Evolutionary conservation across 163 green algal genomes (phyloP).

Genomic region (Prototheca stagnorum): DNA sequence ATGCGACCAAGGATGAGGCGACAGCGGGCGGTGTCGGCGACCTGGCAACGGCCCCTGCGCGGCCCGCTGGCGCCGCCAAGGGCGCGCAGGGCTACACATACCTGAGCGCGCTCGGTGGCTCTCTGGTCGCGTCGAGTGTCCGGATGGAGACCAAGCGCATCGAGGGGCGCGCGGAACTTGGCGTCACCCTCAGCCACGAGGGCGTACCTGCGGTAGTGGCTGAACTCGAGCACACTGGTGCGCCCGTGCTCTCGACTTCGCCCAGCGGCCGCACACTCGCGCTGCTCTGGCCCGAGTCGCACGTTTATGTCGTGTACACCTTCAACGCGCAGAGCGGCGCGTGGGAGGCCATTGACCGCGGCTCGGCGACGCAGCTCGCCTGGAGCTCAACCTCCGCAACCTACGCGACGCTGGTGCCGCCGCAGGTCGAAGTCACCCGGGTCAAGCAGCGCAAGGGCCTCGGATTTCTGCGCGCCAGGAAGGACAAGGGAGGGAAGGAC

Average conservation of each 20-base stretch:
- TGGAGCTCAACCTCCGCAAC: too few relatives aligned
- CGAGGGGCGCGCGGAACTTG: neutral
- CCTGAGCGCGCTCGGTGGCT: neutral
- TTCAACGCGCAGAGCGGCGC: conserved; percentile 6
- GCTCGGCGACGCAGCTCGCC: too few relatives aligned
- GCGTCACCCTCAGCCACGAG: conserved; percentile 2
- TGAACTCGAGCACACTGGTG: conserved; percentile 11
- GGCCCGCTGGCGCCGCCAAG: too few relatives aligned
- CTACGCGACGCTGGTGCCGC: too few relatives aligned
- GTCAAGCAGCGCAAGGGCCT: too few relatives aligned
- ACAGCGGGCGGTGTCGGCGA: too few relatives aligned
- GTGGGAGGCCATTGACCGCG: conserved; percentile 18
- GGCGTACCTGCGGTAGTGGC: conserved; percentile 4
- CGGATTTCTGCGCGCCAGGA: too few relatives aligned
- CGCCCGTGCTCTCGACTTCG: conserved; percentile 9
- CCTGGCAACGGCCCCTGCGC: too few relatives aligned
- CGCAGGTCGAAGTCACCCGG: too few relatives aligned
- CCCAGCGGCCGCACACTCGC: conserved; percentile 12
- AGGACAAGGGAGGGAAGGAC: too few relatives aligned
- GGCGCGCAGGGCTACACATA: conserved; percentile 4
- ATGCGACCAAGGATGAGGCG: too few relatives aligned
- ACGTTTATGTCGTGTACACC: conserved; percentile 13
- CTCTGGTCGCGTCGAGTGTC: neutral
- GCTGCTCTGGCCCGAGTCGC: conserved; percentile 13
- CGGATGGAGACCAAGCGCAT: neutral